Evolutionary conservation across 1,284 basidiomycete genomes (phyloP).

Genomic region (Cryptococcus sp.): DNA sequence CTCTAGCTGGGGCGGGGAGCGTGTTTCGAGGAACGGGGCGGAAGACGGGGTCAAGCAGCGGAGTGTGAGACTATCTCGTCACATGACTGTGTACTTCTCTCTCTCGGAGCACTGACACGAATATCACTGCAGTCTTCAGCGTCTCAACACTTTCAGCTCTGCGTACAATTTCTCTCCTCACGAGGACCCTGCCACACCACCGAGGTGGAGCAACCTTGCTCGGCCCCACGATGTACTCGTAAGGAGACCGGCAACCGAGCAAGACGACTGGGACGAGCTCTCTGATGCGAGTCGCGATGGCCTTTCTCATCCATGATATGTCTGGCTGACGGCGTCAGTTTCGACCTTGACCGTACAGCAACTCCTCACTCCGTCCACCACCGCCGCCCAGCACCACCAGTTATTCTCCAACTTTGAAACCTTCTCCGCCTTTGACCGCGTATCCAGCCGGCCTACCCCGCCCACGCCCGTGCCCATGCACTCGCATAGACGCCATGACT

Average conservation of each 20-base stretch:
- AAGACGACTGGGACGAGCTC: constrained; percentile 15
- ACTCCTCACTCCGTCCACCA: constrained; percentile 13
- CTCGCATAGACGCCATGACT: background rate
- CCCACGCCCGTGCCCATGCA: background rate
- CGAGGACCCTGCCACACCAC: constrained; percentile 14
- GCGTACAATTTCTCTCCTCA: constrained; percentile 17
- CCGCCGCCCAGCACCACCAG: constrained; percentile 1
- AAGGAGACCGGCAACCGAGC: background rate
- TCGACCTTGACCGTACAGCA: background rate
- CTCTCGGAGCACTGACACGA: background rate
- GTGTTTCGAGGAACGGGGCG: background rate
- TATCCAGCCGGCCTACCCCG: background rate
- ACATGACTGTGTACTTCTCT: too few species aligned
- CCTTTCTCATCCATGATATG: background rate
- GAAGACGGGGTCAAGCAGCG: background rate
- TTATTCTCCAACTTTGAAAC: too few species aligned
- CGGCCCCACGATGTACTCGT: background rate
- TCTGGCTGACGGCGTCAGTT: background rate
- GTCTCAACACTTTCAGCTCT: background rate
- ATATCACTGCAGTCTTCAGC: background rate
- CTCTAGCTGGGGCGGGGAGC: background rate
- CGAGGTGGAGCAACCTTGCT: background rate
- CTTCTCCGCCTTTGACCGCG: too few species aligned
- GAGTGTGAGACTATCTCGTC: background rate
- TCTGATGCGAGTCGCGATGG: constrained; percentile 3